Evolutionary conservation across 306 rosid species (phyloP).

Genomic region (Lupinus albus): DNA sequence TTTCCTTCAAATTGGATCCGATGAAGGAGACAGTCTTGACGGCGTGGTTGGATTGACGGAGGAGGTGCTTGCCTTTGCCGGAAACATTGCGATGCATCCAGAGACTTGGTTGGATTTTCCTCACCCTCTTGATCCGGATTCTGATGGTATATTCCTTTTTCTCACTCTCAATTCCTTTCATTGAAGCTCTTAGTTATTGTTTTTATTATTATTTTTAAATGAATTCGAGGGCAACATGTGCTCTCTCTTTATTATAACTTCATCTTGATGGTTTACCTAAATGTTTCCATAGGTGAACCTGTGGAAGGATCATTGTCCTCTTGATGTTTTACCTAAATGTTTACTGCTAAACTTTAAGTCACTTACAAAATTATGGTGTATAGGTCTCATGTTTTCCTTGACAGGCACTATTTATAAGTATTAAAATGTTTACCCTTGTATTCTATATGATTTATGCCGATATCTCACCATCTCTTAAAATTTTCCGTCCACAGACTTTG

Average conservation of each 20-base stretch:
- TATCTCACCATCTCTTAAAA: neutral
- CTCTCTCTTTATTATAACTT: neutral
- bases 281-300: no score
- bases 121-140: conserved; percentile 63
- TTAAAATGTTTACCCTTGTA: conserved; percentile 7
- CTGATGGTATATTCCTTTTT: conserved; percentile 57
- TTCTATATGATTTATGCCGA: conserved; percentile 16
- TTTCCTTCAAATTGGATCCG: conserved; percentile 76
- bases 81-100: conserved; percentile 72
- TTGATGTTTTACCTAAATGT: no score
- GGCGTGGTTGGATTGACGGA: conserved; percentile 67
- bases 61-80: conserved; percentile 71
- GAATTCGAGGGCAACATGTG: no score
- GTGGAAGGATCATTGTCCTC: no score
- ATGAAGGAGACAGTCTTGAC: conserved; percentile 54
- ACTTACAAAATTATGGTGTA: no score
- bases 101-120: conserved; percentile 94
- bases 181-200: neutral
- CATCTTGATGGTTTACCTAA: no score
- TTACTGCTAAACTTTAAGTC: no score
- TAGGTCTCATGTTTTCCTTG: neutral
- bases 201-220: no score
- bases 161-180: neutral
- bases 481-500: conserved; percentile 53
- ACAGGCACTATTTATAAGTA: neutral